Evolutionary conservation across 805 yeast species (phyloP).

Genomic region (Zygosaccharomyces gambellarensis): DNA sequence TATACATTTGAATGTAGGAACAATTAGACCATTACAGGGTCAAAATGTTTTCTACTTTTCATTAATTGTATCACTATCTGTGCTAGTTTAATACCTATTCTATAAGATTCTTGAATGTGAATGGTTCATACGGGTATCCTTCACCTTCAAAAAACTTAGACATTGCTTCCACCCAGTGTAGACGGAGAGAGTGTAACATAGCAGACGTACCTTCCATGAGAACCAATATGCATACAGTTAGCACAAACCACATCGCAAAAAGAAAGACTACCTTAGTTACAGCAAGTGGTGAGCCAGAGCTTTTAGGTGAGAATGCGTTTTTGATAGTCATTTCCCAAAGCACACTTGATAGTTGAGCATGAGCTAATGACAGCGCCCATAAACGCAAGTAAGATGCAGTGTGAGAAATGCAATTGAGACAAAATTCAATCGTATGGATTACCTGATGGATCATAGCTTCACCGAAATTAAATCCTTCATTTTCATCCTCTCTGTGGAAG

Average conservation of each 20-base stretch:
- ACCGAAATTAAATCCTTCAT: conserved; percentile 69
- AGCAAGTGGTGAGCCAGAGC: conserved; percentile 52
- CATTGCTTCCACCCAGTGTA: conserved; percentile 99
- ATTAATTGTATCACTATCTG: neutral
- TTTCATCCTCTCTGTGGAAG: conserved; percentile 38
- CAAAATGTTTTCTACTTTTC: neutral
- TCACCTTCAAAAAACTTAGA: conserved; percentile 97
- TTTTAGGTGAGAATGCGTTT: conserved; percentile 57
- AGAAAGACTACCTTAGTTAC: conserved; percentile 69
- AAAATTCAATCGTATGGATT: conserved; percentile 95
- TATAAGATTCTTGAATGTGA: conserved; percentile 46
- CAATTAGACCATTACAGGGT: neutral
- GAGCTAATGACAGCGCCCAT: conserved; percentile 97
- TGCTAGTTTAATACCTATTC: conserved; percentile 4
- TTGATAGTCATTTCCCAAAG: conserved; percentile 94
- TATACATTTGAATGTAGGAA: conserved; percentile 3
- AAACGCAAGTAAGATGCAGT: conserved; percentile 94
- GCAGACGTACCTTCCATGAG: conserved; percentile 99
- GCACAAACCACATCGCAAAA: conserved; percentile 91
- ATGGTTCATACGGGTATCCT: conserved; percentile 88
- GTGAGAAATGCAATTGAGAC: conserved; percentile 95
- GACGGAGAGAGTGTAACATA: conserved; percentile 95
- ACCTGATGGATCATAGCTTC: conserved; percentile 96
- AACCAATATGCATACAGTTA: conserved; percentile 87
- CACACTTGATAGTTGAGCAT: conserved; percentile 91